Evolutionary conservation across 495 filamentous ascomycete genomes (phyloP), one percentile per base, ranked within the genome.

Genomic region (Cercophora scortea): DNA sequence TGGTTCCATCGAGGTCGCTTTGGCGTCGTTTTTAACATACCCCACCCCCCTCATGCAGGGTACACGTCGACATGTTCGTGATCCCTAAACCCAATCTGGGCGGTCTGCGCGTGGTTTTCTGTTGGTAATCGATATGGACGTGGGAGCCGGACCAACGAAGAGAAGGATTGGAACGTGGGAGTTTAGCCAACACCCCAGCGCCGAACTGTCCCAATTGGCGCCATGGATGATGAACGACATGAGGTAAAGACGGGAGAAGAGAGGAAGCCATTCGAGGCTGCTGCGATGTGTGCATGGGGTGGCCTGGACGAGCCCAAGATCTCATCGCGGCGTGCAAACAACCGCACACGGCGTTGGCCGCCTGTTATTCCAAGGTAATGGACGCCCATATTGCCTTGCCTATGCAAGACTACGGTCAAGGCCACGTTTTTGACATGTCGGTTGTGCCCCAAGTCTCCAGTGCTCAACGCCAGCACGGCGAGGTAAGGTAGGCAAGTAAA

Each of bases 1-100:
- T 66, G 59, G 33, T 46, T 51, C 32, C 57, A 64, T 41, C 33
- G 25, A 34, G 36, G 19, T 15, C 42, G 44, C 9, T 8, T 25
- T 50, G 38, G 47, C 43, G 42, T 49, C 11, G 12, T 45, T 34
- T 45, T 55, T 41, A 39, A 42, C 16, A 51, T 52, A 55, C 57
- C 50, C 55, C 55, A 42, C 50, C 46, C 50, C 45, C 7, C 6
- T 18, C 46, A 49, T 49, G 46, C 46, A 49, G 13, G 46, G 46
- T 49, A 18, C 35, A 17, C 17, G 46, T 17, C 13, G 34, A 49
- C 46, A 49, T 18, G 32, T 38, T n/a, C 11, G n/a, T 39, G 17
- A 43, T 16, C 41, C 25, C 46, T 49, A 46, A 47, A 36, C 51
- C 51, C 43, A 46, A 47, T 38, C 34, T 53, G 43, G 52, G 42